Evolutionary conservation across 208 protist species (phyloP).

Genomic region (Leishmania tropica): DNA sequence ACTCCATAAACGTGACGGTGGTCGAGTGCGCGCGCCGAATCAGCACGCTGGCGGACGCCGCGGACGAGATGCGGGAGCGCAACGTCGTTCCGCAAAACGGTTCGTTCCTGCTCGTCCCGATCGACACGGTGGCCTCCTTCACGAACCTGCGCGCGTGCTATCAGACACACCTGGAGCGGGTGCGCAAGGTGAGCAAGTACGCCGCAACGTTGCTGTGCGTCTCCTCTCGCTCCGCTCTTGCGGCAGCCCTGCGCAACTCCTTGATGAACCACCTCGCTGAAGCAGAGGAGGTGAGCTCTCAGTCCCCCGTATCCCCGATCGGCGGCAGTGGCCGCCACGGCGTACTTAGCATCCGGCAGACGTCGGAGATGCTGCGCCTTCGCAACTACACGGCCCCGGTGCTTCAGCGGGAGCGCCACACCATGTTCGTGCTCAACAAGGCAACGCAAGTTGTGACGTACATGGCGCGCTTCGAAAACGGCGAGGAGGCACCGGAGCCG

Average conservation of each 20-base stretch:
- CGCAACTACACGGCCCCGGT: constrained; percentile 37
- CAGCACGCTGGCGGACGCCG: constrained; percentile 57
- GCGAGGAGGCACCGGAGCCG: constrained; percentile 46
- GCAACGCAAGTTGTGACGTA: constrained; percentile 68
- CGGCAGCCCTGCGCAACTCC: constrained; percentile 69
- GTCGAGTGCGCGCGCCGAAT: constrained; percentile 60
- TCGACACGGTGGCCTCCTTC: constrained; percentile 69
- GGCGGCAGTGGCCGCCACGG: constrained; percentile 20
- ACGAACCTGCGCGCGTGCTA: constrained; percentile 66
- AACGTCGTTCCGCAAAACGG: constrained; percentile 80
- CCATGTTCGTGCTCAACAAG: constrained; percentile 74
- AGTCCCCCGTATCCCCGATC: constrained; percentile 28
- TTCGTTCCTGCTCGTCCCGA: constrained; percentile 82
- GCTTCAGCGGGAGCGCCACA: constrained; percentile 57
- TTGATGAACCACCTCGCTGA: constrained; percentile 44
- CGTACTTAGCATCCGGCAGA: constrained; percentile 36
- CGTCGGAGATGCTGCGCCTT: constrained; percentile 34
- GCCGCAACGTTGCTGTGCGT: constrained; percentile 81
- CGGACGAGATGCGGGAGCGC: constrained; percentile 63
- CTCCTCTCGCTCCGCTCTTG: constrained; percentile 43
- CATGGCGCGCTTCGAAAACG: constrained; percentile 60
- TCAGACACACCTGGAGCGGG: constrained; percentile 64
- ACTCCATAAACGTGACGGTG: constrained; percentile 71
- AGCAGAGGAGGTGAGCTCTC: constrained; percentile 25
- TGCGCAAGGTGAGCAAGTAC: constrained; percentile 70